phyloP scores from a whole-genome alignment of 306 rosid genomes.

The Dalbergia oliveri region DNA sequence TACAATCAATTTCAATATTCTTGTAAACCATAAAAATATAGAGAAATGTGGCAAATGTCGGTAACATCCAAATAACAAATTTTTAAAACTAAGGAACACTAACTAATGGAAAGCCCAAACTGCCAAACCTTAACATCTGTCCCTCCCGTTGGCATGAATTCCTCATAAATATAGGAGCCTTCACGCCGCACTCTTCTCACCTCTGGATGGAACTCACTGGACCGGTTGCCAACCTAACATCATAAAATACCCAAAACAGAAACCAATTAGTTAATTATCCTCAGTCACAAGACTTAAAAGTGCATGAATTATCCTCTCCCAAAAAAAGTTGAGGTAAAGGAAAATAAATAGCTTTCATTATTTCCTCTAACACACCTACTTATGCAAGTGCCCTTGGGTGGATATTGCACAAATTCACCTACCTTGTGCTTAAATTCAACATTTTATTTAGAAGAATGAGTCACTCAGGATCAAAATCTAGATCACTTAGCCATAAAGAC shows the following conservation, averaged over 20 bases:
- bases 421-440: background rate
- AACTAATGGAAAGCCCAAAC: slow-evolving; percentile 42
- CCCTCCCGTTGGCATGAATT: slow-evolving; percentile 98
- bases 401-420: background rate
- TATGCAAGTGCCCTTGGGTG: background rate
- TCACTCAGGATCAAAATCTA: no score
- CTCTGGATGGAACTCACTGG: slow-evolving; percentile 96
- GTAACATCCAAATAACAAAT: background rate
- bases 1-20: slow-evolving; percentile 51
- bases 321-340: background rate
- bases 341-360: background rate
- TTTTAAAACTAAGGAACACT: background rate
- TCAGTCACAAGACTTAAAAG: slow-evolving; percentile 26
- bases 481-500: no score
- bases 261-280: slow-evolving; percentile 31
- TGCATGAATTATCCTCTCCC: background rate
- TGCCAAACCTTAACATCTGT: slow-evolving; percentile 94
- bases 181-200: slow-evolving; percentile 97
- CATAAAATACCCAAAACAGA: slow-evolving; percentile 42
- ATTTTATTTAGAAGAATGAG: no score
- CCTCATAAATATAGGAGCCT: slow-evolving; percentile 97
- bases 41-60: slow-evolving; percentile 16
- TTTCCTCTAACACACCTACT: no score
- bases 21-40: slow-evolving; percentile 10
- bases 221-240: slow-evolving; percentile 92